Evolutionary conservation across 2,329 filamentous ascomycete genomes (phyloP).

Genomic region (Chrysosphaeria jannelii): DNA sequence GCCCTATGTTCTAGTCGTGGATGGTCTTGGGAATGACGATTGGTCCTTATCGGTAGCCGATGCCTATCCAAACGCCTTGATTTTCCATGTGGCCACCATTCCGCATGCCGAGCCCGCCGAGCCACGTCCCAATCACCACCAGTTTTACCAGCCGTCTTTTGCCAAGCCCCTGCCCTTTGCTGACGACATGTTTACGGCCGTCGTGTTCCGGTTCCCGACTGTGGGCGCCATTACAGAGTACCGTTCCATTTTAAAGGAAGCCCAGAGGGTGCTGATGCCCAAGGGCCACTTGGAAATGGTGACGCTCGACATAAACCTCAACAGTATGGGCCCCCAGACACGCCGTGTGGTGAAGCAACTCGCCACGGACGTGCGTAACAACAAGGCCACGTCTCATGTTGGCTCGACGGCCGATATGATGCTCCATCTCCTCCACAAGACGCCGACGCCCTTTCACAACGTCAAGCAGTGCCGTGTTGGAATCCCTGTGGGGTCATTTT

Average conservation of each 20-base stretch:
- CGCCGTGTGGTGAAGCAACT: constrained; percentile 36
- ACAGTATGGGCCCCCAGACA: constrained; percentile 50
- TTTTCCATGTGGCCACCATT: constrained; percentile 53
- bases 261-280: constrained; percentile 46
- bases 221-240: constrained; percentile 38
- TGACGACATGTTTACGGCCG: constrained; percentile 41
- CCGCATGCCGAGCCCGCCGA: constrained; percentile 15
- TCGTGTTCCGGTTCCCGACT: constrained; percentile 48
- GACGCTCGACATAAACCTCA: constrained; percentile 49
- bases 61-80: constrained; percentile 42
- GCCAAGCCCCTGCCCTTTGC: constrained; percentile 43
- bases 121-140: constrained; percentile 36
- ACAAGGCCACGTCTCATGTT: constrained; percentile 27
- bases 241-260: constrained; percentile 40
- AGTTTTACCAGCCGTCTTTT: constrained; percentile 36
- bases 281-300: constrained; percentile 55
- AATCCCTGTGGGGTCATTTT: constrained; percentile 39
- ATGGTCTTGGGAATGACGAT: constrained; percentile 63
- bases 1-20: constrained; percentile 37
- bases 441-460: constrained; percentile 28
- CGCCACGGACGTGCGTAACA: constrained; percentile 37
- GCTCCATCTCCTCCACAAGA: constrained; percentile 32
- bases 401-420: constrained; percentile 28
- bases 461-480: constrained; percentile 52
- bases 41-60: constrained; percentile 71